Conservation (phyloP, 2,329 filamentous ascomycete species). For the Epichloe uncinata region DNA sequence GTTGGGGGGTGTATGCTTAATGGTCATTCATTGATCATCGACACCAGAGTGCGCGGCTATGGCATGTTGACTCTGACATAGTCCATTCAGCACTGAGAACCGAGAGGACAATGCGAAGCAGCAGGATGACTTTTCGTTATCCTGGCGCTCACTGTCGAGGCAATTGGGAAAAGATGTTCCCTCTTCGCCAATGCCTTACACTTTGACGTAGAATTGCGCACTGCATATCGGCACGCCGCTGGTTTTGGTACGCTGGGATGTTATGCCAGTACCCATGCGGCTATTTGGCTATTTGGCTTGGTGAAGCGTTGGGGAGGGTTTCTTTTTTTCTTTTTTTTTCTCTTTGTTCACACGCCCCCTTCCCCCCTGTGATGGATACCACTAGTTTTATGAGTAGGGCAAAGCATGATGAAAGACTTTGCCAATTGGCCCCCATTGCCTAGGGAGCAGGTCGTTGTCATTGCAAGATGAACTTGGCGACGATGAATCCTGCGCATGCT, state of each 20-base stretch:
- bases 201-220: no score
- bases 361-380: neutral
- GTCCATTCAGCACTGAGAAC: neutral
- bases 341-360: slow-evolving; percentile 2
- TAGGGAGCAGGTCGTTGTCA: neutral
- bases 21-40: neutral
- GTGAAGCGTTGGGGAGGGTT: neutral
- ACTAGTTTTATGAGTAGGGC: slow-evolving; percentile 5
- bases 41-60: neutral
- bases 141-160: no score
- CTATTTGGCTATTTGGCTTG: no score
- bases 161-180: no score
- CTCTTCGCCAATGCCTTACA: neutral
- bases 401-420: slow-evolving; percentile 1
- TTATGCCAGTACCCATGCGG: no score
- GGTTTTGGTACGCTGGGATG: no score
- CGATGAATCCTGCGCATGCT: no score
- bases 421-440: neutral
- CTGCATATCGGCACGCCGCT: no score
- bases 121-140: no score
- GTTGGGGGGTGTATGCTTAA: slow-evolving; percentile 3
- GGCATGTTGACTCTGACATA: neutral
- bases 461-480: no score
- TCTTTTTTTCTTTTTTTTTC: neutral
- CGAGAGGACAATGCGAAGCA: no score